Evolutionary conservation across 495 filamentous ascomycete species (phyloP).

Genomic region (Pseudevernia furfuracea): DNA sequence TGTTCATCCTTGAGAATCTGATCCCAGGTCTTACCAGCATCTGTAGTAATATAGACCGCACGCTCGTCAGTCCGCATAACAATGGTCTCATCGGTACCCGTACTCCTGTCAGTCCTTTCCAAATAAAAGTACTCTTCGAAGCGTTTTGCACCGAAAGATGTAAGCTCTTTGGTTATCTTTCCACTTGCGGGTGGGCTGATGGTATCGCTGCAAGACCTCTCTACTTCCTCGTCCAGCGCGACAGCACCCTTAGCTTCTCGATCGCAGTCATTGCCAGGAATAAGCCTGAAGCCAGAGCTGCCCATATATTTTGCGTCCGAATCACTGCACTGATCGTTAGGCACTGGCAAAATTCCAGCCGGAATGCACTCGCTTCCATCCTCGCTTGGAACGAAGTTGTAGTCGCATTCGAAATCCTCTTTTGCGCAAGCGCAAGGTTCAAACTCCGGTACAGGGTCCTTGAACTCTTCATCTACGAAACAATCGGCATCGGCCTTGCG

Average conservation of each 20-base stretch:
- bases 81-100: slow-evolving; percentile 69
- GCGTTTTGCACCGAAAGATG: slow-evolving; percentile 48
- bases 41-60: slow-evolving; percentile 60
- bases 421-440: slow-evolving; percentile 71
- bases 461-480: slow-evolving; percentile 78
- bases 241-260: slow-evolving; percentile 39
- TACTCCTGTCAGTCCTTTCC: slow-evolving; percentile 62
- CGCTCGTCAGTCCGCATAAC: slow-evolving; percentile 62
- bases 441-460: slow-evolving; percentile 56
- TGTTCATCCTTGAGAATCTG: slow-evolving; percentile 53
- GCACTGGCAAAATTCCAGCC: slow-evolving; percentile 41
- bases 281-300: slow-evolving; percentile 82
- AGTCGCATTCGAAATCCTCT: slow-evolving; percentile 89
- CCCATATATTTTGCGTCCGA: slow-evolving; percentile 65
- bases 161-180: slow-evolving; percentile 49
- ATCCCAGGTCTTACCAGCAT: slow-evolving; percentile 84
- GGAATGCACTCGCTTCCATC: slow-evolving; percentile 58
- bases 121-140: slow-evolving; percentile 70
- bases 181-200: slow-evolving; percentile 47
- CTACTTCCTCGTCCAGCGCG: slow-evolving; percentile 39
- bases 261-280: slow-evolving; percentile 83
- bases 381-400: slow-evolving; percentile 66
- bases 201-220: slow-evolving; percentile 45
- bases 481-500: slow-evolving; percentile 81
- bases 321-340: slow-evolving; percentile 59